Conservation (phyloP, 78 protist genomes). For the Planoprotostelium fungivorum region DNA sequence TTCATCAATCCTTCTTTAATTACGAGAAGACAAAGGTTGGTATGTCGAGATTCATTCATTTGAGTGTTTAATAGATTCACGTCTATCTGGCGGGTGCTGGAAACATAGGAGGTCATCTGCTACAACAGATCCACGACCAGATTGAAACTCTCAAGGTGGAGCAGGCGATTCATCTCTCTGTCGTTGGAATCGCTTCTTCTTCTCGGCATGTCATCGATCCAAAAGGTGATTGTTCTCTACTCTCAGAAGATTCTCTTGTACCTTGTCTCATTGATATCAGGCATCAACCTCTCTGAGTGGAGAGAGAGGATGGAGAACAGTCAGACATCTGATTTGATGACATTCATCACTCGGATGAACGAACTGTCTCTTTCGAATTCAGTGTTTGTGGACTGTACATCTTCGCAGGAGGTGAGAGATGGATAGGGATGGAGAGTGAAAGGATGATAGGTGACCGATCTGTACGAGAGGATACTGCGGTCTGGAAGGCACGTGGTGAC, state of each 20-base stretch:
- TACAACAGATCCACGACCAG: neutral
- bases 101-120: neutral
- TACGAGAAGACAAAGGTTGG: neutral
- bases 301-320: neutral
- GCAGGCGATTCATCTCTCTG: neutral
- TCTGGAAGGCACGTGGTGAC: conserved; percentile 56
- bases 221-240: neutral
- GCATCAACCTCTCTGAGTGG: neutral
- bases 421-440: too few species aligned
- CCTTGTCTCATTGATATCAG: too few species aligned
- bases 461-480: neutral
- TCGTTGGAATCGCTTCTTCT: neutral
- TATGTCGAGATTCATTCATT: conserved; percentile 10
- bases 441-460: neutral
- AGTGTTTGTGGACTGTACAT: neutral
- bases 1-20: conserved; percentile 9
- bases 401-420: neutral
- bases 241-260: too few species aligned
- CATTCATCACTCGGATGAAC: neutral
- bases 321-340: neutral
- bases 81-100: neutral
- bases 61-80: neutral
- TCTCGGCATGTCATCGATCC: neutral
- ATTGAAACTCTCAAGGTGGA: neutral
- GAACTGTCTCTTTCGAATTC: neutral